Conservation (phyloP, 371 early-diverging fungal genomes). For the Quaeritorhiza haematococci region DNA sequence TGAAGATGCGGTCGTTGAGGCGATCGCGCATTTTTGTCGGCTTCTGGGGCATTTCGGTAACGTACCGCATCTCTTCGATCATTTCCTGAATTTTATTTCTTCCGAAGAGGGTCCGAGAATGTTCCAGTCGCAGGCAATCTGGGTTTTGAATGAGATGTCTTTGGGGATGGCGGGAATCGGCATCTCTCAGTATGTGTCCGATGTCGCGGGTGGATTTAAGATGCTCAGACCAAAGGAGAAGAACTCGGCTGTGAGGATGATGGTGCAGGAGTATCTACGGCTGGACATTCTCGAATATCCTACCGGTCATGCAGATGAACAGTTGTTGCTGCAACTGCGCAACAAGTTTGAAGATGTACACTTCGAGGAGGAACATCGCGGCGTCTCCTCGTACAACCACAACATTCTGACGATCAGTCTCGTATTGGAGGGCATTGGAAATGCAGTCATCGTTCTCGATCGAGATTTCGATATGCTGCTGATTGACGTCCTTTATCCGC, state of each 20-base stretch:
- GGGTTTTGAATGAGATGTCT: conserved; percentile 41
- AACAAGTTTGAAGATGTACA: neutral
- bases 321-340: neutral
- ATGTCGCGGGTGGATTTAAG: neutral
- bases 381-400: conserved; percentile 8
- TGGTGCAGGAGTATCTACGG: conserved; percentile 10
- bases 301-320: conserved; percentile 9
- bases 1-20: conserved; percentile 27
- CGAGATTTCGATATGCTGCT: conserved; percentile 25
- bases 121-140: conserved; percentile 45
- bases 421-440: conserved; percentile 31
- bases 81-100: conserved; percentile 41
- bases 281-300: conserved; percentile 7
- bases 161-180: conserved; percentile 33
- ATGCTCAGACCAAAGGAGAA: conserved; percentile 7
- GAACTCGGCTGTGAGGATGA: conserved; percentile 4
- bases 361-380: neutral
- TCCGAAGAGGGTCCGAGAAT: neutral
- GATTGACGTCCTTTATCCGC: conserved; percentile 51
- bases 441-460: conserved; percentile 17
- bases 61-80: conserved; percentile 36
- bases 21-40: conserved; percentile 37
- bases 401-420: conserved; percentile 21
- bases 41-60: conserved; percentile 44
- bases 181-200: neutral